Base-by-base conservation (phyloP, 345 rosid genomes). In the Zanthoxylum bungeanum region DNA sequence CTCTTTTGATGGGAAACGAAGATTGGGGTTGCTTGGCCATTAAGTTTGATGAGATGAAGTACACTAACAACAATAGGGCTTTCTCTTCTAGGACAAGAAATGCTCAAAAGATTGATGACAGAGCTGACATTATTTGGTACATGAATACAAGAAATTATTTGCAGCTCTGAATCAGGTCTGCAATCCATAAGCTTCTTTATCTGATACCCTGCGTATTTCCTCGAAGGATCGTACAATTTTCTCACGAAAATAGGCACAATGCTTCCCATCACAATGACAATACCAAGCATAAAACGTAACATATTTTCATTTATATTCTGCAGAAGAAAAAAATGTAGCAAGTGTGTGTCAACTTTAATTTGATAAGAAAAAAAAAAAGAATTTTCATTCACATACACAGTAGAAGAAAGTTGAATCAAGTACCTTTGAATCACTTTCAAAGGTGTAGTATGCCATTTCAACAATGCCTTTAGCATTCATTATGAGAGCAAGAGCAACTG, bases 41-140 rank as follows among this genome's bases (percentile, higher is more conserved):
- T 77, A 47, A 85, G 73, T 79, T 91, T 81, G 7, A 82, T 68
- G 17, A 91, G 88, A 53, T 87, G 88, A 72, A 91, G 87, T 22
- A 75, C 93, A 57, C 80, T 64, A 34, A 86, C 74, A 37, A 49
- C 49, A 14, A 87, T 40, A 9, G 83, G 87, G 33, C 72, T 68
- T 2, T 80, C 89, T 27, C 46, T 71, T 0, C 77, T 70, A 5
- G 86, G 85, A 44, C 49, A 67, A 8, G 74, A 66, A 7, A 73
- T 37, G 34, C 78, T 79, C 0, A 91, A 64, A 22, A 89, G 67
- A 9, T 79, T 80, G 33, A 83, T 76, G 39, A 69, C 59, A 1
- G 84, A 31, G 10, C 64, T 49, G 22, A 86, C 79, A 62, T 87
- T 77, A 40, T 82, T 82, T 0, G 82, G 79, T 73, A 72, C 69